These are phyloP conservation scores for Cryptosporidium ubiquitum DNA, from an alignment of 169 alveolate species.

Conservation along the genomic window DNA sequence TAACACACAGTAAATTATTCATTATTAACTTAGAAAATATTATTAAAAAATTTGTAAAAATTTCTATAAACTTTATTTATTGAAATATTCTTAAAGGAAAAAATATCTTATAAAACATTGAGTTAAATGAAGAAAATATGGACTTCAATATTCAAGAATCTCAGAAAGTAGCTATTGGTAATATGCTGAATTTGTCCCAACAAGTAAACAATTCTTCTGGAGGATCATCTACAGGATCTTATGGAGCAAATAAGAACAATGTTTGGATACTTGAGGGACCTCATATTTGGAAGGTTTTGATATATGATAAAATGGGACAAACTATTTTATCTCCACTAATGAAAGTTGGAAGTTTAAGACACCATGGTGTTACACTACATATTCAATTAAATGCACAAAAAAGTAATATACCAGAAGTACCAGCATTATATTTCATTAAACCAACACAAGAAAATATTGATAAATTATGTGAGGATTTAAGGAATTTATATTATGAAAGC, in stretches of 20 bases:
- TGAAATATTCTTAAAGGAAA: no score
- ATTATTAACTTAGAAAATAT: no score
- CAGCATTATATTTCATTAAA: constrained; percentile 86
- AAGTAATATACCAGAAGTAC: constrained; percentile 87
- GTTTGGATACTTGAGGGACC: constrained; percentile 72
- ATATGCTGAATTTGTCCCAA: constrained; percentile 71
- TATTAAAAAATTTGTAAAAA: no score
- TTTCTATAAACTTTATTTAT: neutral
- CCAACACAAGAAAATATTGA: constrained; percentile 84
- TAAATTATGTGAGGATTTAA: constrained; percentile 75
- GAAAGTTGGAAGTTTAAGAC: constrained; percentile 85
- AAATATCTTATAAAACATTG: neutral
- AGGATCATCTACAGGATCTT: neutral
- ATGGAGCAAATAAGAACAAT: constrained; percentile 34
- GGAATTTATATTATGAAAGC: constrained; percentile 78
- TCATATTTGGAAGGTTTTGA: constrained; percentile 84
- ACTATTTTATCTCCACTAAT: constrained; percentile 84
- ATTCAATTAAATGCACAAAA: constrained; percentile 80
- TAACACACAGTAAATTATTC: neutral
- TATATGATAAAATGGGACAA: constrained; percentile 84
- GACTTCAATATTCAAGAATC: constrained; percentile 76
- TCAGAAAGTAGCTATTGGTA: constrained; percentile 72
- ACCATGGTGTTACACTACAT: constrained; percentile 87
- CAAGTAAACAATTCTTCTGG: constrained; percentile 11
- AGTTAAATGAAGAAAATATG: constrained; percentile 47